phyloP scores from a whole-genome alignment of 139 green algal species.

The Nannochloris sp. region DNA sequence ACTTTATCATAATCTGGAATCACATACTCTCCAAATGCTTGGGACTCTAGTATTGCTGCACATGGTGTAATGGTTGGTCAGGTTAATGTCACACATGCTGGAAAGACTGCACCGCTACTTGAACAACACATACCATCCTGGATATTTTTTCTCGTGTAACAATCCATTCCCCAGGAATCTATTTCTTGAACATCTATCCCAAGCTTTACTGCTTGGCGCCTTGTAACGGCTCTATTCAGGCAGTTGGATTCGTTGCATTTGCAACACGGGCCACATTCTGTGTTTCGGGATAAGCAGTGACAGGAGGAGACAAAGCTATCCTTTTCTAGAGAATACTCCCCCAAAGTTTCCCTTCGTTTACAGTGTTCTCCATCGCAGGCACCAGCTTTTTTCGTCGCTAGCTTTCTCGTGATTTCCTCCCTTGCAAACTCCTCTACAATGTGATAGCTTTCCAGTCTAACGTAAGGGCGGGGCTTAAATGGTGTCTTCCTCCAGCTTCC shows the following conservation, averaged over 20 bases:
- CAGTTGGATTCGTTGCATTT: slow-evolving; percentile 24
- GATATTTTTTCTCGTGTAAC: slow-evolving; percentile 72
- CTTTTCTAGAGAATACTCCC: slow-evolving; percentile 25
- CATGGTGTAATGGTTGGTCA: background rate
- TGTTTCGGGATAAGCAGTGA: slow-evolving; percentile 42
- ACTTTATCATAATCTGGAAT: slow-evolving; percentile 15
- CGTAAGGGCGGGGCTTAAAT: slow-evolving; percentile 40
- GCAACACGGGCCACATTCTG: slow-evolving; percentile 43
- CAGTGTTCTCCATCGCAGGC: slow-evolving; percentile 49
- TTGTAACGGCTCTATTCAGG: slow-evolving; percentile 33
- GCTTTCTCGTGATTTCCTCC: slow-evolving; percentile 45
- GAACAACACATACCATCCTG: slow-evolving; percentile 32
- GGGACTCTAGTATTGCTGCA: slow-evolving; percentile 29
- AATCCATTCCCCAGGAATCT: slow-evolving; percentile 78
- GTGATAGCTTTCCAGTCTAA: slow-evolving; percentile 41
- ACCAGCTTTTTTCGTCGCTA: slow-evolving; percentile 43
- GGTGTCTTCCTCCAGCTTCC: slow-evolving; percentile 49
- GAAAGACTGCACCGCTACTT: slow-evolving; percentile 14
- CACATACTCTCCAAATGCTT: slow-evolving; percentile 32
- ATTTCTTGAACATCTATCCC: slow-evolving; percentile 56
- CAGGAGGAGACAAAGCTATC: slow-evolving; percentile 38
- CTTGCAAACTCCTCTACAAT: slow-evolving; percentile 30
- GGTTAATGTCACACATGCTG: background rate
- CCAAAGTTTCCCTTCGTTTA: slow-evolving; percentile 22
- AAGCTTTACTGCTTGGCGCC: slow-evolving; percentile 31